Evolutionary conservation across 2,329 filamentous ascomycete species (phyloP), one percentile per base, ranked within the genome.

Genomic region (Drechslerella dactyloides): DNA sequence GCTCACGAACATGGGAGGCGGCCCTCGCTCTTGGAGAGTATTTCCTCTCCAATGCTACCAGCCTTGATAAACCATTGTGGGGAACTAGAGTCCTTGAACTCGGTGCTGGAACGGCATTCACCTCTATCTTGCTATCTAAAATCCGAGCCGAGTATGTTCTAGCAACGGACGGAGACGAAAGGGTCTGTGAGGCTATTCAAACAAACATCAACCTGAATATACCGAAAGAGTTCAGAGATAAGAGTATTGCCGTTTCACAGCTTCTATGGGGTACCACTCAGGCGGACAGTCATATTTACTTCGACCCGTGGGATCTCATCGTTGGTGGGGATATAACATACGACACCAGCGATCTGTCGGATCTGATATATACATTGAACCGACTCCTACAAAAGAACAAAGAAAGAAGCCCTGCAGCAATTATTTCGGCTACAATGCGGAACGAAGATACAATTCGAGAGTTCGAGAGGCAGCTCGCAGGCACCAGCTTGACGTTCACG

Each of bases 311-410:
- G 50, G 88, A 93, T 78, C 79, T 90, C 2, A 84, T 93, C 1
- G 79, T 93, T 27, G 90, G 89, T 2, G 89, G 90, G 35, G 90
- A 93, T 78, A 85, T 93, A 79, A 93, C 89, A 0, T 93, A 93
- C 78, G 89, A 93, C 77, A 82, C 82, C 70, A 81, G 81, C 37
- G 83, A 85, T 46, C 87, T 90, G 55, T 85, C 87, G 0, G 81
- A 85, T 0, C 81, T 93, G 23, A 82, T 90, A 1, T 83, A 82
- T 1, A 91, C 89, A 1, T 78, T 93, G 57, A 80, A 83, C 33
- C 84, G 88, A 55, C 80, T 91, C 11, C 85, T 89, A 54, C 81
- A 81, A 1, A 77, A 86, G 60, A 85, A 86, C 73, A 84, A 86
- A 1, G 76, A 52, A 17, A 35, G 17, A 17, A 51, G 77, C 0